phyloP scores from a whole-genome alignment of 305 asterid species.

The Fraxinus dipetala region DNA sequence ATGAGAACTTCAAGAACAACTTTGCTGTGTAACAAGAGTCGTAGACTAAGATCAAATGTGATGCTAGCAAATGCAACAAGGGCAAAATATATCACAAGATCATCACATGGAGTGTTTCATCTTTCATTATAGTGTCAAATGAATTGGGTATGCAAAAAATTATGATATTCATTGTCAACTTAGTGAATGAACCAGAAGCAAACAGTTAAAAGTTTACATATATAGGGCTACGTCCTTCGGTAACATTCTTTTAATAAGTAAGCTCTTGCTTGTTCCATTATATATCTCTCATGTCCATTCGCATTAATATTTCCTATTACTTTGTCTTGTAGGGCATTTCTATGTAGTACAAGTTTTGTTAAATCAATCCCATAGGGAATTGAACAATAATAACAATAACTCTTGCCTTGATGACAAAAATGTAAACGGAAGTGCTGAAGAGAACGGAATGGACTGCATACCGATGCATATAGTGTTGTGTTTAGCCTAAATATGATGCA shows the following conservation, averaged over 20 bases:
- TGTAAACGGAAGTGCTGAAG: background rate
- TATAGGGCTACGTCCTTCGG: too few species aligned
- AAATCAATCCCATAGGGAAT: background rate
- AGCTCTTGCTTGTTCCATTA: too few species aligned
- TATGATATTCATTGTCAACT: background rate
- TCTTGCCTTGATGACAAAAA: slow-evolving; percentile 15
- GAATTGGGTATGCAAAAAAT: background rate
- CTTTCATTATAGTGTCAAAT: slow-evolving; percentile 10
- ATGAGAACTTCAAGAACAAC: slow-evolving; percentile 42
- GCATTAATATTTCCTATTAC: too few species aligned
- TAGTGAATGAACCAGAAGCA: background rate
- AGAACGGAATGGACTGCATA: background rate
- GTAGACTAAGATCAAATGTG: slow-evolving; percentile 14
- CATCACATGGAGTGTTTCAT: too few species aligned
- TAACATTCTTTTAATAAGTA: too few species aligned
- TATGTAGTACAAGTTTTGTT: too few species aligned
- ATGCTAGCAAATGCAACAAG: slow-evolving; percentile 33
- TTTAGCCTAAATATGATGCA: background rate
- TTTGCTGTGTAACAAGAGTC: slow-evolving; percentile 34
- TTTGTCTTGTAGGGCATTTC: too few species aligned
- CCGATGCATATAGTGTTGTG: background rate
- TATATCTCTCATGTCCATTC: too few species aligned
- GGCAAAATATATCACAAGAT: slow-evolving; percentile 6
- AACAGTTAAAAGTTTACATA: too few species aligned
- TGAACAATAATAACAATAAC: background rate